Conservation (phyloP, 331 rosid genomes). For the Rhamnella rubrinervis region DNA sequence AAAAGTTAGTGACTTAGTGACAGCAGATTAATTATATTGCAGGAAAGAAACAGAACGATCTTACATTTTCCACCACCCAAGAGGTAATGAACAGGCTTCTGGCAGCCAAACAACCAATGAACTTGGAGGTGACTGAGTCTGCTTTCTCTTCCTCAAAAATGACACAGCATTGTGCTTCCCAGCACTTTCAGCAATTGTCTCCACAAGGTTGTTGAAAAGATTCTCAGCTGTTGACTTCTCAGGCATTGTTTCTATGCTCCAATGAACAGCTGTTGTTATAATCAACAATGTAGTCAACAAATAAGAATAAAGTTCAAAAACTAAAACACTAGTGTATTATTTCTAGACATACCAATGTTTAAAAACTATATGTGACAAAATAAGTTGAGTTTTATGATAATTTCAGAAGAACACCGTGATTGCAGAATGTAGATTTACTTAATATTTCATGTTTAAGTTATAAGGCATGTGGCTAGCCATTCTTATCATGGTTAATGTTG, state of each 20-base stretch:
- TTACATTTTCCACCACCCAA: constrained; percentile 95
- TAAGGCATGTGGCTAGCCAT: no score
- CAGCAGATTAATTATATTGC: constrained; percentile 14
- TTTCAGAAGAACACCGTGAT: no score
- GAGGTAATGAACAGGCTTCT: constrained; percentile 73
- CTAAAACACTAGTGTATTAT: background rate
- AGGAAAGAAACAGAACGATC: constrained; percentile 15
- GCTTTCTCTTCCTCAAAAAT: constrained; percentile 60
- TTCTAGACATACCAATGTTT: background rate
- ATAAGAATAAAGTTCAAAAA: no score
- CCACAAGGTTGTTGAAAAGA: constrained; percentile 46
- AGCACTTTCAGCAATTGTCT: constrained; percentile 46
- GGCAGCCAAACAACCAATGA: constrained; percentile 76
- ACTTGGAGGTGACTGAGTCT: constrained; percentile 41
- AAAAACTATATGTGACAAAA: no score
- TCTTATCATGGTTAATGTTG: no score
- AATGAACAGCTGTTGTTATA: background rate
- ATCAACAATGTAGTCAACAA: background rate
- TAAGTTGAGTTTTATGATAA: no score
- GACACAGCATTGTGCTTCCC: constrained; percentile 46
- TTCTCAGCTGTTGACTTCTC: constrained; percentile 60
- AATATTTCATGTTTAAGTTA: no score
- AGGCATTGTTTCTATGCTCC: constrained; percentile 58
- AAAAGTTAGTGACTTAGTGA: constrained; percentile 2
- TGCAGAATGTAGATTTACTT: no score